Base-by-base conservation (phyloP, 176 grass and related monocot species). In the Triticum turgidum region DNA sequence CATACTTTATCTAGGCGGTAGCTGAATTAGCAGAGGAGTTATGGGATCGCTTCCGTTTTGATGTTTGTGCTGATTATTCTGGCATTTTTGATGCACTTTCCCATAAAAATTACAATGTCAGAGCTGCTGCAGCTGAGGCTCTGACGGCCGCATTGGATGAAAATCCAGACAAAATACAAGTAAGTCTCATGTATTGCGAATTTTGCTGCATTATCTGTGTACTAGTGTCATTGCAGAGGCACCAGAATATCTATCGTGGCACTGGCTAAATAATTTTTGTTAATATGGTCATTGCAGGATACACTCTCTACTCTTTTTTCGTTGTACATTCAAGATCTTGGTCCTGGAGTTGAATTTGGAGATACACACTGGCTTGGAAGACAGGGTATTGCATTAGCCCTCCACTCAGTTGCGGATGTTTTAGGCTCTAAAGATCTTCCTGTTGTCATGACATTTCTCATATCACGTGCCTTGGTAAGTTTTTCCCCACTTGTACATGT, bases 371-470 rank as follows among this genome's bases (percentile, higher is more conserved):
- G 93, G 93, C 76, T 98, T 87, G 96, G 91, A 85, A 92, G 96
- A 88, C 96, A 98, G 88, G 96, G 96, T 76, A 82, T 98, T 79
- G 88, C 96, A 78, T 92, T 96, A 88, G 93, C 96, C 56, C 93
- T 98, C 71, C 93, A 94, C 84, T 98, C 96, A 38, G 89, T 88
- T 47, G 93, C 92, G 41, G 96, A 98, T 92, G 87, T 98, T 74
- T 91, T 98, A 84, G 88, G 90, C 77, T 89, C 90, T 76, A 98
- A 96, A 88, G 92, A 98, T 91, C 91, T 98, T 80, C 96, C 96
- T 79, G 87, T 94, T 86, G 87, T 98, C 49, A 98, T 98, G 92
- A 96, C 96, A 80, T 98, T 98, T 86, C 88, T 98, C 73, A 98
- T 98, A 91, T 98, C 96, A 81, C 93, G 91, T 80, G 93, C 96